These are phyloP conservation scores for Vitis hybrid DNA, from an alignment of 177 flowering plant genomes.

Conservation along the genomic window DNA sequence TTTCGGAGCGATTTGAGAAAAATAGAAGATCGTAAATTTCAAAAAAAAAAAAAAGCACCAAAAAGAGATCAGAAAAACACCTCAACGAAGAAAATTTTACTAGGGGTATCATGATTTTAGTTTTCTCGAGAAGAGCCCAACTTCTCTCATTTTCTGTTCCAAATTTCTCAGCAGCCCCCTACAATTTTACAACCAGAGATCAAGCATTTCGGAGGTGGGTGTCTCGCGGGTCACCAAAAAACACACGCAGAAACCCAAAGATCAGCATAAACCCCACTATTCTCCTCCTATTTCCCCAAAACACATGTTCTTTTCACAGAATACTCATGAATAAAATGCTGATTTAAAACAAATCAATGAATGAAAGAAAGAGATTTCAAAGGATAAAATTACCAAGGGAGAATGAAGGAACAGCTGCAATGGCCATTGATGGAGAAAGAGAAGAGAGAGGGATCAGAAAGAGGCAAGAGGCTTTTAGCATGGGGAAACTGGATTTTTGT, in stretches of 20 bases:
- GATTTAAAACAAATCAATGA: background rate
- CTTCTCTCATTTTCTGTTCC: background rate
- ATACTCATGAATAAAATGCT: no score
- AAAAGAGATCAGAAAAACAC: background rate
- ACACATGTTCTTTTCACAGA: no score
- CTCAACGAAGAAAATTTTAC: background rate
- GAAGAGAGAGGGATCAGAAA: background rate
- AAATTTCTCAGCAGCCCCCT: background rate
- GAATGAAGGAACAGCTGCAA: conserved; percentile 35
- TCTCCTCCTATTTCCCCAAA: no score
- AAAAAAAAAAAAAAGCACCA: no score
- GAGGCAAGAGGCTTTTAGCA: background rate
- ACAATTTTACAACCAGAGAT: background rate
- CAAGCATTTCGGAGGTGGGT: background rate
- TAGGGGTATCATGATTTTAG: background rate
- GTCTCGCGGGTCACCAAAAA: background rate
- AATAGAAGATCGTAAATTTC: no score
- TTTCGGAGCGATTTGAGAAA: no score
- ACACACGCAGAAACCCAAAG: background rate
- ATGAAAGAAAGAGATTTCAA: background rate
- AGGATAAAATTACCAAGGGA: conserved; percentile 29
- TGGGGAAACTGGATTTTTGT: no score
- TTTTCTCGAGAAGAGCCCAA: background rate
- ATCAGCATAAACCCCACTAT: background rate
- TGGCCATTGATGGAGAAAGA: conserved; percentile 28